These are phyloP conservation scores for Sugiyamaella floridensis DNA, from an alignment of 805 yeast genomes.

Conservation along the genomic window DNA sequence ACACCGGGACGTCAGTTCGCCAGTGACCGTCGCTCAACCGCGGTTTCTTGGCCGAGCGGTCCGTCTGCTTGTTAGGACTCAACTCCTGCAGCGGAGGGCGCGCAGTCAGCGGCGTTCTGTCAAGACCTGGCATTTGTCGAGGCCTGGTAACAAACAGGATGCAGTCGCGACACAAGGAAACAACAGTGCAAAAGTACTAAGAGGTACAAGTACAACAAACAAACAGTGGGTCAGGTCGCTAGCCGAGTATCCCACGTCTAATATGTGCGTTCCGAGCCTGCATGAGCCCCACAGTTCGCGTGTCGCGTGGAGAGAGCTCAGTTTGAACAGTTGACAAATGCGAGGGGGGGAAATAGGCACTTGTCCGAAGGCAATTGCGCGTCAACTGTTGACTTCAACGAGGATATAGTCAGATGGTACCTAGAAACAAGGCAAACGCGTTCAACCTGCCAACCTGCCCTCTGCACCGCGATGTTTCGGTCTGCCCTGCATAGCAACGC, in stretches of 20 bases:
- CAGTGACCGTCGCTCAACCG: conserved; percentile 1
- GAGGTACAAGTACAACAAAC: not conserved
- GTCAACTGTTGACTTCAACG: no score
- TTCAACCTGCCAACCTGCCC: not conserved
- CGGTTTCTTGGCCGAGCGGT: not conserved
- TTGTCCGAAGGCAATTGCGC: no score
- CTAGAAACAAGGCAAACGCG: no score
- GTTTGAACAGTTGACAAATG: no score
- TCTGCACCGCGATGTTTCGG: not conserved
- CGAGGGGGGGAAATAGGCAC: no score
- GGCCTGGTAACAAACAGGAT: not conserved
- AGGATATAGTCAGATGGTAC: no score
- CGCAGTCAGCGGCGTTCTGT: not conserved
- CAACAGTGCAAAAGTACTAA: not conserved
- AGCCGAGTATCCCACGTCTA: not conserved
- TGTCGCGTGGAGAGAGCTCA: not conserved
- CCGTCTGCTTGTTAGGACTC: conserved; percentile 1
- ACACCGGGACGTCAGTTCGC: not conserved
- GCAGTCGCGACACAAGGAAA: not conserved
- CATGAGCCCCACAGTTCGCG: not conserved
- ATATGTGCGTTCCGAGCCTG: not conserved
- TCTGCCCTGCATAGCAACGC: not conserved
- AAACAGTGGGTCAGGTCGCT: not conserved
- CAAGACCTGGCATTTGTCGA: not conserved
- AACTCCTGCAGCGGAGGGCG: conserved; percentile 2